phyloP scores from a whole-genome alignment of 2,329 filamentous ascomycete species.

The Fusarium humuli region DNA sequence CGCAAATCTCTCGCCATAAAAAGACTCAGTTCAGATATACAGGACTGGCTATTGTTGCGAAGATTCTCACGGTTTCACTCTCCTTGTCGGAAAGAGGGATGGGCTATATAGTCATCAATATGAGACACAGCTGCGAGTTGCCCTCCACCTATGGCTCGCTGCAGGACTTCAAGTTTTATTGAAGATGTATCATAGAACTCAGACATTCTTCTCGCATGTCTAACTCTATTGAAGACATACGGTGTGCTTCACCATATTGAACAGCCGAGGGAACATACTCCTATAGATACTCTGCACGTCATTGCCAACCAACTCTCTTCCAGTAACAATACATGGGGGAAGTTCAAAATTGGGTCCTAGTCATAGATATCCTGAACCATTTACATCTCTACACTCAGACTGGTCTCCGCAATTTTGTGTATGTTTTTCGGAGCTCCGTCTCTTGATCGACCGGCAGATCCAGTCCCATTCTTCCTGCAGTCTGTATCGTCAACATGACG shows the following conservation, averaged over 20 bases:
- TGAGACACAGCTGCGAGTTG: neutral
- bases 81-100: neutral
- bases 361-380: too few species aligned
- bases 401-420: neutral
- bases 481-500: neutral
- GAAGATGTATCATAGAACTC: neutral
- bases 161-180: neutral
- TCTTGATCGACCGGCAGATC: neutral
- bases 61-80: too few species aligned
- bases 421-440: neutral
- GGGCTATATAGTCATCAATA: rapidly evolving
- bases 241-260: too few species aligned
- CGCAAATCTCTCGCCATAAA: neutral
- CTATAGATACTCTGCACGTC: too few species aligned
- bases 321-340: too few species aligned
- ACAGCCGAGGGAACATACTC: too few species aligned
- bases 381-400: too few species aligned
- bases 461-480: neutral
- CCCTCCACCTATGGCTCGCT: neutral
- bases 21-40: too few species aligned
- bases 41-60: too few species aligned
- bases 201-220: neutral
- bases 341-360: too few species aligned
- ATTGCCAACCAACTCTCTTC: too few species aligned
- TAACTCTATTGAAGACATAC: neutral